phyloP scores from a whole-genome alignment of 108 stramenopile genomes.

The Nitzschia sp. region DNA sequence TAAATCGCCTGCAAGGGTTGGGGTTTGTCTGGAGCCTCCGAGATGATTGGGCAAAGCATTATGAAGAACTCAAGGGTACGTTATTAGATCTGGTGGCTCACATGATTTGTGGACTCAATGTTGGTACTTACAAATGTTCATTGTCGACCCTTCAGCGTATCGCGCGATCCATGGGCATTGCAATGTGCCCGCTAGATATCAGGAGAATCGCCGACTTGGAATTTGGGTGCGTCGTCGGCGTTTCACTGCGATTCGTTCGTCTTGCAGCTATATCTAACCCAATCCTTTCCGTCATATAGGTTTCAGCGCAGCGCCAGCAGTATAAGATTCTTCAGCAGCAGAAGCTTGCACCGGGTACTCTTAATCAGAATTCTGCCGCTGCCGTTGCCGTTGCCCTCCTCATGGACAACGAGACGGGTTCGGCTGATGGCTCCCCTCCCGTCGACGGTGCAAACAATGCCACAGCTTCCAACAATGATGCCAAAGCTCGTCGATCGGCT shows the following conservation, averaged over 20 bases:
- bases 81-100: no score
- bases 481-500: conserved; percentile 32
- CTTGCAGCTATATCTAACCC: no score
- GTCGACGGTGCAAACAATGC: not conserved
- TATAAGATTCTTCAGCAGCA: conserved; percentile 46
- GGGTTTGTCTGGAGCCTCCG: conserved; percentile 79
- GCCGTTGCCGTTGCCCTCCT: not conserved
- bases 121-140: no score
- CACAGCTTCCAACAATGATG: not conserved
- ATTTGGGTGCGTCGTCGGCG: no score
- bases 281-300: no score
- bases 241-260: no score
- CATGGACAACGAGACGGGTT: not conserved
- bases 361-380: no score
- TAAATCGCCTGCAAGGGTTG: conserved; percentile 55
- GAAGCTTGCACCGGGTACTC: not conserved
- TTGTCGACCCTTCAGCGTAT: conserved; percentile 16
- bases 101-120: not conserved
- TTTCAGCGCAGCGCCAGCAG: conserved; percentile 62
- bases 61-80: conserved; percentile 42
- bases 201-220: conserved; percentile 66
- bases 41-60: conserved; percentile 63
- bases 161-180: conserved; percentile 61
- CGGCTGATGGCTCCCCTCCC: not conserved
- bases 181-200: conserved; percentile 77